Evolutionary conservation across 2,329 filamentous ascomycete species (phyloP).

Genomic region (Ophiostoma populinum): DNA sequence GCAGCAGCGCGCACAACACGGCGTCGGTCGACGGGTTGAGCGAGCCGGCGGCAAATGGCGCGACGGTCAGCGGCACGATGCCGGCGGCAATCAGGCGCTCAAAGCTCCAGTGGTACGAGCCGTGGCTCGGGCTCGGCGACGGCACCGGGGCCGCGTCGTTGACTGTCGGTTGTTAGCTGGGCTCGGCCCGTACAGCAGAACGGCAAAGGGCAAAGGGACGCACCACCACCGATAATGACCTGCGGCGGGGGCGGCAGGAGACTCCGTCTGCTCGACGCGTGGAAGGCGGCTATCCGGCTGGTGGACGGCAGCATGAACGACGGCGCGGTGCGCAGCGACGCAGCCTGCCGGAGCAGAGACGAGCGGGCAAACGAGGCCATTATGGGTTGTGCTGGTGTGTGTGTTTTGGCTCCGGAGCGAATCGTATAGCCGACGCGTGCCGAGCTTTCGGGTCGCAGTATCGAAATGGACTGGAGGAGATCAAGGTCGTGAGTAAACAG

Average conservation of each 20-base stretch:
- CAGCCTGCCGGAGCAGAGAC: slow-evolving; percentile 35
- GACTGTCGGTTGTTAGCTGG: too few species aligned
- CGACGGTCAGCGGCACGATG: slow-evolving; percentile 71
- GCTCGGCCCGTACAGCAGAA: too few species aligned
- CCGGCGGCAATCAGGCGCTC: slow-evolving; percentile 70
- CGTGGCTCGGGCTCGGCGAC: slow-evolving; percentile 56
- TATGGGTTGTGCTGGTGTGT: slow-evolving; percentile 9
- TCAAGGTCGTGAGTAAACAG: too few species aligned
- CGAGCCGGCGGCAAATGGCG: slow-evolving; percentile 81
- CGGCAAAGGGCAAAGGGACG: too few species aligned
- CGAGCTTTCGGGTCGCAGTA: too few species aligned
- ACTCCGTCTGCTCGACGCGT: slow-evolving; percentile 57
- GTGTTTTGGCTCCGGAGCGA: too few species aligned
- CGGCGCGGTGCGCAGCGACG: slow-evolving; percentile 15
- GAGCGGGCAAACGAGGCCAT: slow-evolving; percentile 43
- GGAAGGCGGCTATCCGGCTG: slow-evolving; percentile 60
- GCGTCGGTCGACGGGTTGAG: slow-evolving; percentile 83
- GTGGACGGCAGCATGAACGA: slow-evolving; percentile 18
- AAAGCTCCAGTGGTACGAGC: slow-evolving; percentile 97
- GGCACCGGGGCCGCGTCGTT: slow-evolving; percentile 77
- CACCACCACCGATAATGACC: slow-evolving; percentile 60
- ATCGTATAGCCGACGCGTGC: too few species aligned
- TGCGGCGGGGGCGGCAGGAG: slow-evolving; percentile 76
- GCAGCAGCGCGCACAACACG: slow-evolving; percentile 61
- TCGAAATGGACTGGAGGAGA: too few species aligned